These are phyloP conservation scores for Dunaliella primolecta DNA, from an alignment of 139 green algal species.

Conservation along the genomic window DNA sequence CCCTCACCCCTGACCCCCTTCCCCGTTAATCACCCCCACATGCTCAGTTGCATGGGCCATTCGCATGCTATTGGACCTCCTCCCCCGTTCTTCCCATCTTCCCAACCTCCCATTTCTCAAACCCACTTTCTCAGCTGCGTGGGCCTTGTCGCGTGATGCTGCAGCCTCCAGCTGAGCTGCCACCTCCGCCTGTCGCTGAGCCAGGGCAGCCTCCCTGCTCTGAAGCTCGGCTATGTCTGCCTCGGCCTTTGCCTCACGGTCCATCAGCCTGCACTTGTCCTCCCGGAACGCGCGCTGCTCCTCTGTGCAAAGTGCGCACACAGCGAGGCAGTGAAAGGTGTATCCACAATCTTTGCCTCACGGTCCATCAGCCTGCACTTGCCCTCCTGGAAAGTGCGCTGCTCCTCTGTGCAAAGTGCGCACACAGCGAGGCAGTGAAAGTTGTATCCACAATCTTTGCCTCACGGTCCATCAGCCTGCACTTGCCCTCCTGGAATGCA, in stretches of 20 bases:
- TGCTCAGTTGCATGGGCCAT: too few species aligned
- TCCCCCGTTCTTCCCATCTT: too few species aligned
- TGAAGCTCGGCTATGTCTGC: not conserved
- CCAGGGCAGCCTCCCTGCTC: not conserved
- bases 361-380: slow-evolving; percentile 35
- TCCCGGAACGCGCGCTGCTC: slow-evolving; percentile 17
- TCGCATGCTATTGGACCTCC: too few species aligned
- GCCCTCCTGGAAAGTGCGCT: slow-evolving; percentile 2
- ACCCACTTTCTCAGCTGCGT: not conserved
- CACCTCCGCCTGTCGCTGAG: not conserved
- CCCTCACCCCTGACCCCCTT: too few species aligned
- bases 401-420: slow-evolving; percentile 34
- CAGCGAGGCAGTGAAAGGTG: too few species aligned
- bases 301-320: too few species aligned
- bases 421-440: too few species aligned
- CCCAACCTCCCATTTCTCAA: too few species aligned
- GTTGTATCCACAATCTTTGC: too few species aligned
- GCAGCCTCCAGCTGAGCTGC: slow-evolving; percentile 1
- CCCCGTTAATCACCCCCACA: too few species aligned
- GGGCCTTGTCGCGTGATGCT: not conserved
- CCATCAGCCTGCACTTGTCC: slow-evolving; percentile 29
- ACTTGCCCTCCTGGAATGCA: slow-evolving; percentile 20
- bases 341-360: slow-evolving; percentile 9
- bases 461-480: slow-evolving; percentile 24
- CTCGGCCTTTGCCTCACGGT: slow-evolving; percentile 14